These are phyloP conservation scores for Metschnikowia cerradonensis DNA, from an alignment of 805 yeast genomes.

Conservation along the genomic window DNA sequence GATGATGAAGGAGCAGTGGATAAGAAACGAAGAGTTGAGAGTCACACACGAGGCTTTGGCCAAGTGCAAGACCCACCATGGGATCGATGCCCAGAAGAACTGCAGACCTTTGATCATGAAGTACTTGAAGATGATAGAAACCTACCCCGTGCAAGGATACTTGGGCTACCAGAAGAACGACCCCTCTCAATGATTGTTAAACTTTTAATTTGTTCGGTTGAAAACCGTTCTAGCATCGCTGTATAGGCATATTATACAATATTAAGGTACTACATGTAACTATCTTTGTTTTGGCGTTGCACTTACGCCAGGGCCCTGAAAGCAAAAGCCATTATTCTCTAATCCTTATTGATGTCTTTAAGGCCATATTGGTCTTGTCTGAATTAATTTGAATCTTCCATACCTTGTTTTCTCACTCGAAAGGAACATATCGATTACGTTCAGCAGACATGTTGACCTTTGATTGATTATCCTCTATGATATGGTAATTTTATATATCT, in stretches of 20 bases:
- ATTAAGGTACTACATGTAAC: neutral
- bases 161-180: conserved; percentile 88
- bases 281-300: neutral
- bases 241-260: conserved; percentile 10
- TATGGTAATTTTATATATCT: no score
- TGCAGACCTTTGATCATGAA: conserved; percentile 75
- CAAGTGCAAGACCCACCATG: conserved; percentile 65
- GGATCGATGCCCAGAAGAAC: conserved; percentile 54
- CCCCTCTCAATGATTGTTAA: conserved; percentile 53
- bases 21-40: conserved; percentile 63
- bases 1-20: conserved; percentile 75
- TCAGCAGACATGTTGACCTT: no score
- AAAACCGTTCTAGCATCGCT: conserved; percentile 12
- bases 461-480: no score
- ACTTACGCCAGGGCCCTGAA: neutral
- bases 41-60: conserved; percentile 70
- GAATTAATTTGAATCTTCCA: no score
- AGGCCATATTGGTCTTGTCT: no score
- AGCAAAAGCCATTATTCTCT: no score
- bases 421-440: no score
- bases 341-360: no score
- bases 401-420: no score
- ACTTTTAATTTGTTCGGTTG: conserved; percentile 3
- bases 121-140: conserved; percentile 73
- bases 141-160: conserved; percentile 65